These are phyloP conservation scores for Phymatotrichopsis omnivora DNA, from an alignment of 2,329 filamentous ascomycete species.

Conservation along the genomic window DNA sequence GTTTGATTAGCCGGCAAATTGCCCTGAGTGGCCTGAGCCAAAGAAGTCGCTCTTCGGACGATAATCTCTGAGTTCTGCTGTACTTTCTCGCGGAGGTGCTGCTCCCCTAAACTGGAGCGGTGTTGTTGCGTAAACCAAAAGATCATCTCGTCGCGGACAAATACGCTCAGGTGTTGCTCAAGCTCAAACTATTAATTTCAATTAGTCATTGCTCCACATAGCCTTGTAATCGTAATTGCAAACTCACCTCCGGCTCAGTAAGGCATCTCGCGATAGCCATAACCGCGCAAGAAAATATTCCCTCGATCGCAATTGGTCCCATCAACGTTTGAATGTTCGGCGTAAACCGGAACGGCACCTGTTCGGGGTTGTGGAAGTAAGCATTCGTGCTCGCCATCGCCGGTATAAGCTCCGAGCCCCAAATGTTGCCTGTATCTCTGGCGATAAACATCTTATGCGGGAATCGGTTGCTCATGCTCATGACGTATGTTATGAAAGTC, in stretches of 20 bases:
- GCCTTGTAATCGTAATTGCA: too few relatives aligned
- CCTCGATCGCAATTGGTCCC: slow-evolving; percentile 90
- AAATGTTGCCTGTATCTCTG: slow-evolving; percentile 78
- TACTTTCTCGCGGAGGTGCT: slow-evolving; percentile 66
- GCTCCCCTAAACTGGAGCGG: slow-evolving; percentile 52
- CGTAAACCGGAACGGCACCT: slow-evolving; percentile 92
- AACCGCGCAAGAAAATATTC: slow-evolving; percentile 86
- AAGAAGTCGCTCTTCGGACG: slow-evolving; percentile 75
- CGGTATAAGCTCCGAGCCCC: slow-evolving; percentile 90
- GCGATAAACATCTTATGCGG: slow-evolving; percentile 93
- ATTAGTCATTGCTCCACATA: slow-evolving; percentile 9
- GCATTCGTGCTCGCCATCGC: slow-evolving; percentile 76
- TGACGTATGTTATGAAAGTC: slow-evolving; percentile 97
- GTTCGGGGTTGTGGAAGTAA: slow-evolving; percentile 88
- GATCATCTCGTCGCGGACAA: slow-evolving; percentile 95
- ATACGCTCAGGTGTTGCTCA: slow-evolving; percentile 88
- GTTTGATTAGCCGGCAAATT: slow-evolving; percentile 94
- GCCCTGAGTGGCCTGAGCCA: slow-evolving; percentile 67
- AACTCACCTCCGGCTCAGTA: slow-evolving; percentile 61
- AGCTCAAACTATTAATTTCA: slow-evolving; percentile 52
- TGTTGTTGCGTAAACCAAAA: slow-evolving; percentile 87
- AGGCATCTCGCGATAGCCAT: slow-evolving; percentile 95
- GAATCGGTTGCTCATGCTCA: slow-evolving; percentile 93
- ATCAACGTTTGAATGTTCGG: slow-evolving; percentile 93
- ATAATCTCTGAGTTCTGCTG: slow-evolving; percentile 82